Conservation (phyloP, 2,329 filamentous ascomycete genomes). For the Talaromyces marneffei region DNA sequence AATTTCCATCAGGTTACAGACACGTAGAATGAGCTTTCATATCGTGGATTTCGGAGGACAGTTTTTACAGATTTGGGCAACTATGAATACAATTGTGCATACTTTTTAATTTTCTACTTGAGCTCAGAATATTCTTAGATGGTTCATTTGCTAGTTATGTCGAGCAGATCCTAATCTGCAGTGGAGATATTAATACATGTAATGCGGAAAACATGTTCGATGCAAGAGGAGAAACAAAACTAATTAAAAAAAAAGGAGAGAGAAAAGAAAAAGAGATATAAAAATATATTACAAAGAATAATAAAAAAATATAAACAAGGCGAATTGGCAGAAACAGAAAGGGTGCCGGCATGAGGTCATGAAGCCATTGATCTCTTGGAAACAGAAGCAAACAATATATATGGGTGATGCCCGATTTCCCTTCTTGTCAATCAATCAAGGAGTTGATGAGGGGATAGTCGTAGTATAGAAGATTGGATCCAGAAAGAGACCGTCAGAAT, state of each 20-base stretch:
- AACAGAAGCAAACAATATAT: not conserved
- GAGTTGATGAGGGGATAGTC: not conserved
- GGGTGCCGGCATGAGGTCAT: not conserved
- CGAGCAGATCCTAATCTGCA: not conserved
- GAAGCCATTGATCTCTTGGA: not conserved
- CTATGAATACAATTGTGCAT: not conserved
- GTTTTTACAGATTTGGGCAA: not conserved
- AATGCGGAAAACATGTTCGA: not conserved
- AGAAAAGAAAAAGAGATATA: not conserved
- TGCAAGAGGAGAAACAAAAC: too few relatives aligned
- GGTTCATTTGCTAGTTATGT: not conserved
- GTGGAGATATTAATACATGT: not conserved
- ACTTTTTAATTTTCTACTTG: not conserved
- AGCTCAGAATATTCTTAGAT: not conserved
- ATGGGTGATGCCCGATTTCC: not conserved
- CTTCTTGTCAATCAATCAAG: not conserved
- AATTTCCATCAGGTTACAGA: not conserved
- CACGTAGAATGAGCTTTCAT: not conserved
- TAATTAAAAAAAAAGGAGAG: not conserved
- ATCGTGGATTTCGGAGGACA: not conserved
- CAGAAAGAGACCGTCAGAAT: not conserved
- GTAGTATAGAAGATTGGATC: not conserved
- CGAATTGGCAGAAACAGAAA: not conserved
- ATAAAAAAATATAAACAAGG: not conserved
- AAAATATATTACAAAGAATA: not conserved